Evolutionary conservation across 1,139 yeast species (phyloP).

Genomic region (Meyerozyma sp.): DNA sequence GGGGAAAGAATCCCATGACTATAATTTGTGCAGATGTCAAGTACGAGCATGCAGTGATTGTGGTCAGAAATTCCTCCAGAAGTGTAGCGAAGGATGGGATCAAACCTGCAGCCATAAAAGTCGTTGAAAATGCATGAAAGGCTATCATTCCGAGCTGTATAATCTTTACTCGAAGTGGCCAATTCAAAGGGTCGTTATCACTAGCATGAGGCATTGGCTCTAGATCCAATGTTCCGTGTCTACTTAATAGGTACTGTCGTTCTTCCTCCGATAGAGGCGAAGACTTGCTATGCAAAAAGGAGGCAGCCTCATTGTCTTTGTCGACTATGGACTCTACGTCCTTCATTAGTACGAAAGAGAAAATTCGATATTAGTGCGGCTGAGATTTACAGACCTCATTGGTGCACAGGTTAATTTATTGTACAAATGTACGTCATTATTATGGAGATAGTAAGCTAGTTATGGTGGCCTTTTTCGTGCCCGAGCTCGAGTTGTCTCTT

Average conservation of each 20-base stretch:
- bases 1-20: conserved; percentile 14
- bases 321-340: background rate
- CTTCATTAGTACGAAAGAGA: background rate
- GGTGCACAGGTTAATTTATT: background rate
- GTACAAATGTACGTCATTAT: background rate
- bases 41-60: conserved; percentile 12
- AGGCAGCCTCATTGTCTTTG: background rate
- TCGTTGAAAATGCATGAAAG: conserved; percentile 15
- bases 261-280: conserved; percentile 3
- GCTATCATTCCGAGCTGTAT: conserved; percentile 14
- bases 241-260: conserved; percentile 11
- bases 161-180: conserved; percentile 10
- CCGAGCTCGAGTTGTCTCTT: background rate
- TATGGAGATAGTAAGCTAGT: conserved; percentile 5
- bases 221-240: conserved; percentile 14
- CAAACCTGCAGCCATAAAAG: conserved; percentile 18
- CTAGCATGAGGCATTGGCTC: conserved; percentile 14
- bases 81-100: conserved; percentile 14
- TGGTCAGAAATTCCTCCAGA: conserved; percentile 7
- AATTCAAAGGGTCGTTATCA: conserved; percentile 16
- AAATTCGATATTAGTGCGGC: background rate
- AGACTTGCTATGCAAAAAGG: background rate
- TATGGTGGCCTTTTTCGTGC: conserved; percentile 4
- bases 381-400: background rate
- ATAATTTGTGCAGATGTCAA: conserved; percentile 15